Evolutionary conservation across 2,329 filamentous ascomycete species (phyloP), one percentile per base, ranked within the genome.

Genomic region (Trichoderma polysporum): DNA sequence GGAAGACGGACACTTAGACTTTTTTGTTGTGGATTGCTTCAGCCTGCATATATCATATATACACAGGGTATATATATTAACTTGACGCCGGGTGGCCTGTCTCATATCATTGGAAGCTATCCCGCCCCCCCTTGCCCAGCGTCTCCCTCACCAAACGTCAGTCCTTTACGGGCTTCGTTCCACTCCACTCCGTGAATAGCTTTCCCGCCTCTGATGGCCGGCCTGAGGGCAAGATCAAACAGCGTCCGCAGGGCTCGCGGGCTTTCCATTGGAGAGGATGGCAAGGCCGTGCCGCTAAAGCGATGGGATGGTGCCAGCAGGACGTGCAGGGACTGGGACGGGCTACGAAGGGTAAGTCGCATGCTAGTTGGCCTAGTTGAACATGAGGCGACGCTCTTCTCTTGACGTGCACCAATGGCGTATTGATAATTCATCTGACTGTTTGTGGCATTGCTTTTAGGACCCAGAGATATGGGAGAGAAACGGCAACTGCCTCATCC

Each of bases 391-490:
- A 49, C 39, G 27, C 57, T n/a, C 29, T 19, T 13, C 29, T 52
- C 10, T 25, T 35, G 29, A 8, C 31, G 17, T 54, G 47, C 37
- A 19, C 52, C 50, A 56, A 47, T 64, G 35, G 37, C 22, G 54
- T 41, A 17, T 41, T 15, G 29, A 49, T 27, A 19, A 47, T 39
- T 45, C 29, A 33, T 63, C 59, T 67, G 41, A 64, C 59, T 27
- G 13, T 59, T 10, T 49, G 37, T 54, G 35, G 33, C 31, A 35
- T 64, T 64, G 15, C 27, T 45, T 64, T 27, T 68, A 93, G 91
- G 91, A 94, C 71, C 81, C 85, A 2, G 91, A 93, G 70, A 80
- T 94, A 2, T 94, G 89, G 89, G 83, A 84, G 68, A 81, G 84
- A 12, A 79, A 88, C 69, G 91, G 89, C 15, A 87, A 93, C 73